These are phyloP conservation scores for Stephania yunnanensis DNA, from an alignment of 164 flowering plant species.

Conservation along the genomic window DNA sequence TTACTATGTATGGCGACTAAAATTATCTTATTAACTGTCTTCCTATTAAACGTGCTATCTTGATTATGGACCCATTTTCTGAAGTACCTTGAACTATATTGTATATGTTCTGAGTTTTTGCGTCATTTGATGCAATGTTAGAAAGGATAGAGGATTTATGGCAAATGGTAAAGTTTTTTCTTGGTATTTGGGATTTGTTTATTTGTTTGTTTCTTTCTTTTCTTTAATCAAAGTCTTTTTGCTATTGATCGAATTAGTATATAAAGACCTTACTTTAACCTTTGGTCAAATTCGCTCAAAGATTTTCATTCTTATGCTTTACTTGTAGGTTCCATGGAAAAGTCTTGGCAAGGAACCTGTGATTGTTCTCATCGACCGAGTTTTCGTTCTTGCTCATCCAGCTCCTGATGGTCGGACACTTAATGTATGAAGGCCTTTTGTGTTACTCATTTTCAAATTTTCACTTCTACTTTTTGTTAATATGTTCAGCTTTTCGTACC, in stretches of 20 bases:
- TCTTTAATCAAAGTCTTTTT: neutral
- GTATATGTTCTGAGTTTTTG: no score
- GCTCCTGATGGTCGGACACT: conserved; percentile 65
- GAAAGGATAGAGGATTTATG: no score
- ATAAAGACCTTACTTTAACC: no score
- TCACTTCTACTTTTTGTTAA: conserved; percentile 1
- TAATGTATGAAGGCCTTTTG: conserved; percentile 33
- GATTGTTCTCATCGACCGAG: conserved; percentile 90
- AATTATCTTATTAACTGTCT: no score
- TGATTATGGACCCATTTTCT: no score
- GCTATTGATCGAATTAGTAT: neutral
- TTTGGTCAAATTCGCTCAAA: no score
- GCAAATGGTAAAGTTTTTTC: no score
- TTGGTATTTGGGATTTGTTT: no score
- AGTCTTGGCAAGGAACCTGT: conserved; percentile 99
- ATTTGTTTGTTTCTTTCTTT: neutral
- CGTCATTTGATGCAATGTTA: no score
- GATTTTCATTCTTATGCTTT: conserved; percentile 4
- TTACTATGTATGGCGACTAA: no score
- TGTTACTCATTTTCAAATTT: neutral
- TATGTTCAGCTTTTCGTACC: conserved; percentile 5
- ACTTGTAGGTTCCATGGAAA: conserved; percentile 93
- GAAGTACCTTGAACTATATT: no score
- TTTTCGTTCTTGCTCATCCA: conserved; percentile 87
- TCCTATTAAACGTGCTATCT: no score